A percentile compares a stretch with the other conserved stretches of the same genome.
Conservation (phyloP, 1,284 basidiomycete species). For the Testicularia cyperi region DNA sequence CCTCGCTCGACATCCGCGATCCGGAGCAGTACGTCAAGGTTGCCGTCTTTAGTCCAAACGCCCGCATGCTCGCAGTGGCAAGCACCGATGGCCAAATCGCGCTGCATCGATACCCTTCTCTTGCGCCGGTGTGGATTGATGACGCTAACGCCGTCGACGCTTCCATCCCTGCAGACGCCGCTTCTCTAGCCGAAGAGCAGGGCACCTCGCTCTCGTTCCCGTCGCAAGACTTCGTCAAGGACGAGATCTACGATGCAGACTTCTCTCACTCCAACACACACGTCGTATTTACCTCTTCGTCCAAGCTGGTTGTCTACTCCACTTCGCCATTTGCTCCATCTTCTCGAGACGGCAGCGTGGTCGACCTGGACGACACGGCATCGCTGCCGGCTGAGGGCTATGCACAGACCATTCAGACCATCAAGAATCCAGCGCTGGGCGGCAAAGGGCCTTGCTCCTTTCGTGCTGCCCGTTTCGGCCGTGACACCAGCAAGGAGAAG, state of each 20-base stretch:
- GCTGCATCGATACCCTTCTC: slow-evolving; percentile 48
- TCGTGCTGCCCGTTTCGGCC: slow-evolving; percentile 43
- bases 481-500: slow-evolving; percentile 29
- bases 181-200: slow-evolving; percentile 16
- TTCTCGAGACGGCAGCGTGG: slow-evolving; percentile 6
- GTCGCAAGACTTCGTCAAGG: slow-evolving; percentile 32
- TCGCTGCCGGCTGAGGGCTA: slow-evolving; percentile 15
- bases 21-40: slow-evolving; percentile 48
- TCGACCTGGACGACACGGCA: slow-evolving; percentile 8
- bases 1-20: slow-evolving; percentile 40
- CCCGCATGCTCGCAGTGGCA: slow-evolving; percentile 44
- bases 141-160: slow-evolving; percentile 5
- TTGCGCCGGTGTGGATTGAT: slow-evolving; percentile 39
- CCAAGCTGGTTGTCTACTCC: slow-evolving; percentile 43
- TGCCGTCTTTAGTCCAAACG: slow-evolving; percentile 43
- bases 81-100: slow-evolving; percentile 48
- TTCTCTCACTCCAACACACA: slow-evolving; percentile 52
- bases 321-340: slow-evolving; percentile 38
- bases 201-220: slow-evolving; percentile 34
- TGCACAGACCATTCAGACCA: slow-evolving; percentile 45
- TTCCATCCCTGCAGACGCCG: slow-evolving; percentile 13
- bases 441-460: slow-evolving; percentile 50
- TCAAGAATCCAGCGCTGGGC: slow-evolving; percentile 51
- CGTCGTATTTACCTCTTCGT: slow-evolving; percentile 46
- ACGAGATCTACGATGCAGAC: slow-evolving; percentile 55